phyloP scores from a whole-genome alignment of 176 grass and related monocot species.

The Zizania latifolia region DNA sequence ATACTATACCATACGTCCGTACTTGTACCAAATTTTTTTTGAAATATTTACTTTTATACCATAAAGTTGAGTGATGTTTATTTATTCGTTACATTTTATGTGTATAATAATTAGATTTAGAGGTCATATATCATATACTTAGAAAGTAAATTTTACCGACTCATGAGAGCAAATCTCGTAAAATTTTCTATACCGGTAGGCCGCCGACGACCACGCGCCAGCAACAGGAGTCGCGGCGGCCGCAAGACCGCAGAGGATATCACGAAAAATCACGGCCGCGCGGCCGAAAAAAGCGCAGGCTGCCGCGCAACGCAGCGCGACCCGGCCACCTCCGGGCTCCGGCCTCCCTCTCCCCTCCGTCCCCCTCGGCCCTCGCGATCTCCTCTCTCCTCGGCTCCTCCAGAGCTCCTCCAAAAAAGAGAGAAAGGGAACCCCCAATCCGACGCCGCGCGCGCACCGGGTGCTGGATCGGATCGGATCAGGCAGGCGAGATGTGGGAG shows the following conservation, averaged over 20 bases:
- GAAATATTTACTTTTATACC: too few relatives aligned
- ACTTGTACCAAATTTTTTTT: too few relatives aligned
- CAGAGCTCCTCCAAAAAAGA: neutral
- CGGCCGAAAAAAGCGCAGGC: slow-evolving; percentile 24
- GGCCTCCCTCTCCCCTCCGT: neutral
- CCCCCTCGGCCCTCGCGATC: slow-evolving; percentile 7
- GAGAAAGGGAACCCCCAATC: neutral
- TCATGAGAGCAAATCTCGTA: too few relatives aligned
- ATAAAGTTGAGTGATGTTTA: too few relatives aligned
- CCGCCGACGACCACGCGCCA: neutral
- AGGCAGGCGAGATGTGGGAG: slow-evolving; percentile 78
- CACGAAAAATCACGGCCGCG: neutral
- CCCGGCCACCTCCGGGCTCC: neutral
- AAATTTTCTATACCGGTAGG: too few relatives aligned
- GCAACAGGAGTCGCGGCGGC: slow-evolving; percentile 1
- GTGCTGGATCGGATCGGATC: slow-evolving; percentile 20
- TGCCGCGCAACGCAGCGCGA: neutral
- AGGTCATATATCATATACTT: too few relatives aligned
- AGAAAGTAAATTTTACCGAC: too few relatives aligned
- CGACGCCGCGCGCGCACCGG: neutral
- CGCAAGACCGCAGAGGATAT: neutral
- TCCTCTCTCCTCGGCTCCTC: too few relatives aligned
- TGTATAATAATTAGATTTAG: too few relatives aligned
- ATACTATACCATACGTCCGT: too few relatives aligned
- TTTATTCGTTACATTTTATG: too few relatives aligned